Evolutionary conservation across 169 alveolate species (phyloP), one percentile per base, ranked within the genome.

Genomic region (Plasmodium cynomolgi): DNA sequence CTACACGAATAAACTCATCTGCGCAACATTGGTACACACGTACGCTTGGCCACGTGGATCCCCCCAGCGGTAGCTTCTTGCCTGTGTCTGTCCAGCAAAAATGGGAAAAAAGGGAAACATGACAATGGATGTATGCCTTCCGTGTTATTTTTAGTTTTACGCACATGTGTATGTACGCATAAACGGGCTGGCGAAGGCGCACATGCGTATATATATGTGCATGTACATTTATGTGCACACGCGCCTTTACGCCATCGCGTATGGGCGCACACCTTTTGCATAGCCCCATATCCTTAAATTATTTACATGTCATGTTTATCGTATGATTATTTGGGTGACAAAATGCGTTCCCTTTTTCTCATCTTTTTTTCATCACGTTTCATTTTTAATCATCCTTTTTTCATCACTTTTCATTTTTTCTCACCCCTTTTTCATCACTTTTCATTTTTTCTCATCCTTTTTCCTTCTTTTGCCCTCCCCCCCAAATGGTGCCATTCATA

Each of bases 261-360:
- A 23, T 39, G 33, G 58, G 37, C 62, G 23, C 68, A 44, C 56
- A 1, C 50, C 84, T 80, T 80, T 39, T 9, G 56, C 37, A 80
- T 41, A 80, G 13, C 56, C 31, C 71, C 71, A 20, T 41, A 34
- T 41, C 1, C 33, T 80, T 44, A 68, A 26, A 26, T 23, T 68
- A 1, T 29, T 29, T 31, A 29, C 5, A 41, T 44, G 71, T 6
- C 71, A 41, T 41, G 56, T 80, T 41, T 80, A 41, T 80, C 73
- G 47, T 17, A 80, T 80, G 34, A 23, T 39, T 39, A 80, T 80
- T 80, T 26, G 56, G 84, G 17, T 44, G 56, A 80, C 50, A 80
- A 80, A 4, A 31, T 41, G 33, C 33, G 58, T 80, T 29, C 58
- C 20, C 44, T 20, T 74, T 33, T 31, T 74, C 37, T 74, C 37